phyloP scores from a whole-genome alignment of 192 early-diverging fungal genomes.

The Coemansia sp. region DNA sequence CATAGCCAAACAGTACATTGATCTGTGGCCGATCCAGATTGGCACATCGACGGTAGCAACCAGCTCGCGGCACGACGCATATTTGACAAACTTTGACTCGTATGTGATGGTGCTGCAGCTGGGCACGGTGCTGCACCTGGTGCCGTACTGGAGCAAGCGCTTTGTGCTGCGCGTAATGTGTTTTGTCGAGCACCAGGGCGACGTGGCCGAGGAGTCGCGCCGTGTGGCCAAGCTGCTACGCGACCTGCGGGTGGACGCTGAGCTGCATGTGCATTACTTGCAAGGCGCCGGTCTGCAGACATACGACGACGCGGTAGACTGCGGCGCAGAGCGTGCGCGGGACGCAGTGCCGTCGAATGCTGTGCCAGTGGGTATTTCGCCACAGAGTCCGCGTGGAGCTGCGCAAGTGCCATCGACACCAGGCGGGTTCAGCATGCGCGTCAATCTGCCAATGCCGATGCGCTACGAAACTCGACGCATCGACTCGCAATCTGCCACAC shows the following conservation, averaged over 20 bases:
- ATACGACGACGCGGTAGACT: constrained; percentile 41
- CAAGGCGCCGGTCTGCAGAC: constrained; percentile 28
- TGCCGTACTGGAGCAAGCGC: constrained; percentile 65
- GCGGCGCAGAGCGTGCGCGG: neutral
- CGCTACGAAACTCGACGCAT: constrained; percentile 33
- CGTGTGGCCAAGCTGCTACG: constrained; percentile 58
- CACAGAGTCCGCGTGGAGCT: too few relatives aligned
- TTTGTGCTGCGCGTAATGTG: constrained; percentile 63
- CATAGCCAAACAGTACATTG: constrained; percentile 57
- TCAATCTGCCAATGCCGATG: constrained; percentile 50
- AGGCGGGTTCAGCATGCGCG: constrained; percentile 35
- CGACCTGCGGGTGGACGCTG: constrained; percentile 64
- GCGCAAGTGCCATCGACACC: neutral
- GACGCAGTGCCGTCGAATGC: constrained; percentile 1
- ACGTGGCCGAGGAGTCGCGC: constrained; percentile 61
- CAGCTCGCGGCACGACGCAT: constrained; percentile 25
- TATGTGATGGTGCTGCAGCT: constrained; percentile 76
- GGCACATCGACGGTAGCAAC: constrained; percentile 23
- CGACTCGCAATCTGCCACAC: neutral
- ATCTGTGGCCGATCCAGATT: constrained; percentile 75
- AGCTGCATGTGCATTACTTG: constrained; percentile 60
- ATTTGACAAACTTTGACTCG: constrained; percentile 63
- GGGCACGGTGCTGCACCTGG: constrained; percentile 70
- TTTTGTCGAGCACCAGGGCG: constrained; percentile 68
- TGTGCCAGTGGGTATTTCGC: neutral